phyloP scores from a whole-genome alignment of 192 early-diverging fungal genomes.

The Polychytrium aggregatum region DNA sequence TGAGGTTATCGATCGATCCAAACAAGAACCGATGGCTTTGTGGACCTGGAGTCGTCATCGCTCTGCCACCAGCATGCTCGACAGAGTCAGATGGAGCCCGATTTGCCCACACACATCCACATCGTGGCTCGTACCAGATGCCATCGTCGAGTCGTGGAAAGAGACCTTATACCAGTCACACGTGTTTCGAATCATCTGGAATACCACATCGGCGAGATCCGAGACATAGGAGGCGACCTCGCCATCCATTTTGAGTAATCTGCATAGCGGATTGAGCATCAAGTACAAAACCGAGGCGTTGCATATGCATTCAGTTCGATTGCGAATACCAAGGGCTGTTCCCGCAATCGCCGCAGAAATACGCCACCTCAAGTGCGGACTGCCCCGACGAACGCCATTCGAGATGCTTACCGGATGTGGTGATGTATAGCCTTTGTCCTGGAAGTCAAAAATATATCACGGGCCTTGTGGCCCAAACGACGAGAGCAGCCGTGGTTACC shows the following conservation, averaged over 20 bases:
- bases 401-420: conserved; percentile 52
- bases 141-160: conserved; percentile 81
- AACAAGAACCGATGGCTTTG: too few species aligned
- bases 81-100: too few species aligned
- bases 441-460: conserved; percentile 73
- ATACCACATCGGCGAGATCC: conserved; percentile 74
- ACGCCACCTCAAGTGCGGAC: not conserved
- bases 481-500: too few species aligned
- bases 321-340: too few species aligned
- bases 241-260: conserved; percentile 80
- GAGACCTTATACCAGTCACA: conserved; percentile 91
- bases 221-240: conserved; percentile 66
- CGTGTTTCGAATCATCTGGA: conserved; percentile 85
- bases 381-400: too few species aligned
- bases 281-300: not conserved
- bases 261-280: conserved; percentile 10
- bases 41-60: too few species aligned
- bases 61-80: too few species aligned
- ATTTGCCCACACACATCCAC: too few species aligned
- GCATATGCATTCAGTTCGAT: not conserved
- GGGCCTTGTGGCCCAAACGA: too few species aligned
- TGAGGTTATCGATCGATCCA: too few species aligned
- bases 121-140: conserved; percentile 75
- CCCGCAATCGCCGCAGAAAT: too few species aligned
- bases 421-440: conserved; percentile 68